Evolutionary conservation across 1,284 basidiomycete species (phyloP).

Genomic region (Tausonia pullulans): DNA sequence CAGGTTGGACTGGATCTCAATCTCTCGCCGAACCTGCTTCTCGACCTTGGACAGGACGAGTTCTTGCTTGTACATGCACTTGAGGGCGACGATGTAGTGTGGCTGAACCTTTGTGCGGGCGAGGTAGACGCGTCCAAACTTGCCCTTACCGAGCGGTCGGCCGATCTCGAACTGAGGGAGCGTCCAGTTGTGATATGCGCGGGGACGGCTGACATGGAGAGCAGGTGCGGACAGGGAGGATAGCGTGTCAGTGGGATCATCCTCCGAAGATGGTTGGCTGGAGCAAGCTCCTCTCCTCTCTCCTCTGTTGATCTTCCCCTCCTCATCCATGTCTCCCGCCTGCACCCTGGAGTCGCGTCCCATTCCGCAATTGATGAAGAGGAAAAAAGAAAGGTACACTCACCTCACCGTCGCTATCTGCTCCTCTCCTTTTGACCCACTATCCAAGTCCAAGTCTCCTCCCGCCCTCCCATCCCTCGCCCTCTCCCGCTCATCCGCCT

Average conservation of each 20-base stretch:
- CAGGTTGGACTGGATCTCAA: conserved; percentile 78
- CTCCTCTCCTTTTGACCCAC: background rate
- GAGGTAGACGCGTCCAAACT: conserved; percentile 98
- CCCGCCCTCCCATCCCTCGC: background rate
- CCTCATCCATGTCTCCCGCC: too few species aligned
- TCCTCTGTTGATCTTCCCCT: too few species aligned
- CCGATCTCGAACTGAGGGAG: conserved; percentile 71
- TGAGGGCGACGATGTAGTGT: conserved; percentile 90
- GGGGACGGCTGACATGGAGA: background rate
- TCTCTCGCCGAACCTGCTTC: conserved; percentile 90
- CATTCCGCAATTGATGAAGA: too few species aligned
- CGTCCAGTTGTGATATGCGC: conserved; percentile 24
- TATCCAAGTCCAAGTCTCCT: conserved; percentile 13
- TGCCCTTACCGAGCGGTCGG: conserved; percentile 90
- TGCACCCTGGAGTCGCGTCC: too few species aligned
- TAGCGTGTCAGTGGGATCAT: too few species aligned
- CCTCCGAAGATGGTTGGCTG: too few species aligned
- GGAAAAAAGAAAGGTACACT: background rate
- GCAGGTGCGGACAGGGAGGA: too few species aligned
- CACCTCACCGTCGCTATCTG: conserved; percentile 10
- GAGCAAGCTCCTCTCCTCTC: too few species aligned
- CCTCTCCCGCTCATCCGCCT: conserved; percentile 57
- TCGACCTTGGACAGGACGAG: conserved; percentile 77
- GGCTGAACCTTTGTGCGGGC: conserved; percentile 81
- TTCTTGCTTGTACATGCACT: conserved; percentile 95